Percentiles rank a stretch among this genome's conserved stretches.
These are phyloP conservation scores for Nissolia schottii DNA, from an alignment of 306 rosid species.

Conservation along the genomic window DNA sequence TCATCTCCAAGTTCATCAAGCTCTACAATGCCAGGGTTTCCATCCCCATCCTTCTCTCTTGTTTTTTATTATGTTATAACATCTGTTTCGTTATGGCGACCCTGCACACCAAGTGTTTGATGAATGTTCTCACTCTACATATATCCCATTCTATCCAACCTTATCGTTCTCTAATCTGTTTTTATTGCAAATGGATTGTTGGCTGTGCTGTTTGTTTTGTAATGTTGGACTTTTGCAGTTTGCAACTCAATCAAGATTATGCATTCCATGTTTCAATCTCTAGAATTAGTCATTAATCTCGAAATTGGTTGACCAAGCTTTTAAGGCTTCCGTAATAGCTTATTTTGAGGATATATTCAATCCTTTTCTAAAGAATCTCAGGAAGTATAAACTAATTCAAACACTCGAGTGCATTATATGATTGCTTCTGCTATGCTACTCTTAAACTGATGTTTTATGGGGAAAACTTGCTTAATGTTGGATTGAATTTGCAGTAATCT, in stretches of 20 bases:
- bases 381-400: too few species aligned
- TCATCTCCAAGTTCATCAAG: constrained; percentile 56
- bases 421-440: background rate
- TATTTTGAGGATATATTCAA: too few species aligned
- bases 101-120: constrained; percentile 19
- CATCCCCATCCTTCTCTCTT: background rate
- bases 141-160: background rate
- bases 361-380: too few species aligned
- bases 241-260: background rate
- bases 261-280: background rate
- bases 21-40: constrained; percentile 45
- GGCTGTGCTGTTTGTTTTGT: background rate
- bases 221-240: background rate
- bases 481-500: background rate
- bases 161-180: background rate
- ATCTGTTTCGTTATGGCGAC: background rate
- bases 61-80: background rate
- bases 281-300: background rate
- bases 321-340: too few species aligned
- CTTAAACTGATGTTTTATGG: background rate
- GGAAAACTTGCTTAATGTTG: background rate
- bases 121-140: constrained; percentile 22
- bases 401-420: too few species aligned
- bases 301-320: background rate
- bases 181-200: background rate